Evolutionary conservation across 345 rosid species (phyloP).

Genomic region (Luvunga scandens): DNA sequence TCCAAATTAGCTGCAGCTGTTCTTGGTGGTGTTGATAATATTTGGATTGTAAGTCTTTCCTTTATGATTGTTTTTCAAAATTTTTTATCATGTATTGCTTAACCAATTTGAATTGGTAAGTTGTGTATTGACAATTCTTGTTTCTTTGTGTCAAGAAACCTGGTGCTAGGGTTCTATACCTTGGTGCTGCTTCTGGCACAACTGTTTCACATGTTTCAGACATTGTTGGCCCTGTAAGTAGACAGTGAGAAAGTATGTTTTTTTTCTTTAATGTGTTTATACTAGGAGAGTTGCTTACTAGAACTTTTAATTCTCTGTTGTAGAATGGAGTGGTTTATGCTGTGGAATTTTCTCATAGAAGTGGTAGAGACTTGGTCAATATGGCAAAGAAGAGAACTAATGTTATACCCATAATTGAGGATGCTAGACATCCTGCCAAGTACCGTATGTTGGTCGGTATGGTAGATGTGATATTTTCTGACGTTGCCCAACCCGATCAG

Average conservation of each 20-base stretch:
- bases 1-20: constrained; percentile 96
- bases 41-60: constrained; percentile 71
- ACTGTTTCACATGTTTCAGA: constrained; percentile 99
- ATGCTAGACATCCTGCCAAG: constrained; percentile 97
- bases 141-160: constrained; percentile 58
- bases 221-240: constrained; percentile 89
- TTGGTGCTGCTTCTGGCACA: constrained; percentile 99
- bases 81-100: background rate
- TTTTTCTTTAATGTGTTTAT: background rate
- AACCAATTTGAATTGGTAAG: background rate
- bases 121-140: background rate
- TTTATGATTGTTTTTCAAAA: background rate
- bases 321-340: constrained; percentile 94
- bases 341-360: constrained; percentile 91
- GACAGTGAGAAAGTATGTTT: background rate
- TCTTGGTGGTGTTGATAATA: constrained; percentile 96
- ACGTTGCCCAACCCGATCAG: constrained; percentile 99
- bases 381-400: constrained; percentile 98
- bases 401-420: constrained; percentile 92
- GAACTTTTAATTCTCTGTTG: background rate
- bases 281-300: background rate
- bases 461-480: constrained; percentile 99
- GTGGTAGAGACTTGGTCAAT: constrained; percentile 98
- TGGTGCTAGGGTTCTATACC: constrained; percentile 91
- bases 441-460: constrained; percentile 98